Conservation (phyloP, 2,329 filamentous ascomycete species). For the Onygenales sp. region DNA sequence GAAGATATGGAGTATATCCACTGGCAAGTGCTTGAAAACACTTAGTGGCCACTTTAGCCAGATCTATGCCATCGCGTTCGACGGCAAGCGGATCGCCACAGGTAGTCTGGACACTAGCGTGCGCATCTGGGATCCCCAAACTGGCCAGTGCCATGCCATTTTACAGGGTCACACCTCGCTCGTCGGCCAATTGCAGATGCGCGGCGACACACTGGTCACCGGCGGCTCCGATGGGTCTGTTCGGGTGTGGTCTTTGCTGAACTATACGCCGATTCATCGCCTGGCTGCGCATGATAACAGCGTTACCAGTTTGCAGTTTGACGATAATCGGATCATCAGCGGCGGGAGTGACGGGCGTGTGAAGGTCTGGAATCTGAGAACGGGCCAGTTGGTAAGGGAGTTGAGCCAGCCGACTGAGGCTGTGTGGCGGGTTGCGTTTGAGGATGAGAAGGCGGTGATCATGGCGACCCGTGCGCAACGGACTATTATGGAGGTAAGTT, state of each 20-base stretch:
- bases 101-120: slow-evolving; percentile 95
- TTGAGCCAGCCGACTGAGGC: slow-evolving; percentile 85
- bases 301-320: slow-evolving; percentile 94
- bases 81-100: slow-evolving; percentile 85
- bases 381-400: slow-evolving; percentile 81
- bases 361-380: slow-evolving; percentile 96
- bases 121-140: slow-evolving; percentile 86
- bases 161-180: slow-evolving; percentile 94
- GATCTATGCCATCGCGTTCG: slow-evolving; percentile 97
- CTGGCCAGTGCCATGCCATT: slow-evolving; percentile 80
- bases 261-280: slow-evolving; percentile 84
- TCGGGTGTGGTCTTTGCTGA: slow-evolving; percentile 87
- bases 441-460: slow-evolving; percentile 95
- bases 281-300: slow-evolving; percentile 96
- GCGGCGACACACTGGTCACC: slow-evolving; percentile 87
- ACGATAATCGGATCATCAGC: slow-evolving; percentile 88
- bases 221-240: slow-evolving; percentile 95
- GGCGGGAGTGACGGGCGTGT: slow-evolving; percentile 95
- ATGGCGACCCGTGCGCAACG: slow-evolving; percentile 76
- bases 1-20: slow-evolving; percentile 94
- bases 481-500: slow-evolving; percentile 86
- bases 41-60: slow-evolving; percentile 94
- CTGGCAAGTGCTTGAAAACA: slow-evolving; percentile 84
- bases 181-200: slow-evolving; percentile 93
- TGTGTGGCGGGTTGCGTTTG: slow-evolving; percentile 96